Evolutionary conservation across 2,329 filamentous ascomycete genomes (phyloP), one percentile per base, ranked within the genome.

Genomic region (Aspergillus thermomutatus): DNA sequence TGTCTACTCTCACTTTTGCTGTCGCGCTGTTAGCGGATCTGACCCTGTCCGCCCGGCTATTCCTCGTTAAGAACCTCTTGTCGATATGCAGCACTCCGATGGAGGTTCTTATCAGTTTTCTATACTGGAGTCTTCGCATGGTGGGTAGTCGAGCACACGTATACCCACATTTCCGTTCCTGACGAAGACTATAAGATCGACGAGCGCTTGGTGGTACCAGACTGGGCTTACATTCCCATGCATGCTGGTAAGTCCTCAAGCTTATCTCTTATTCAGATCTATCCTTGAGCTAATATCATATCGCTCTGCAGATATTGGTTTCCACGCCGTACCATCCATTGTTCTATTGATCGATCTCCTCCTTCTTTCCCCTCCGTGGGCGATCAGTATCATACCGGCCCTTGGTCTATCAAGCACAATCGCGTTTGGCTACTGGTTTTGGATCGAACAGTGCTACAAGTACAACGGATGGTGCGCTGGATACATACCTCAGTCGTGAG

Each of bases 341-440:
- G 72, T 84, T 10, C 74, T 87, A 55, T 65, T 80, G 11, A 55
- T 82, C 19, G 85, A 87, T 63, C 69, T 85, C 3, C 72, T 87
- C 7, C 74, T 86, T 56, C 76, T 87, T 40, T 83, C 80, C 1
- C 85, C 85, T 1, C 85, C 85, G 0, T 87, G 83, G 80, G 82
- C 82, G 1, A 81, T 85, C 58, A 78, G 79, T 2, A 76, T 77
- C 10, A 50, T 82, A 0, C 79, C 82, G 0, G 80, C 82, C 0
- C 69, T 86, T 2, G 75, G 70, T 0, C 59, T 84, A 6, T 82
- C 80, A 14, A 74, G 72, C 6, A 62, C 66, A 10, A 78, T 87
- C 51, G 84, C 84, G 0, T 80, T 85, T 57, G 72, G 74, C 6
- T 87, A 87, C 66, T 87, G 84, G 84, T 79, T 82, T 61, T 87